Base-by-base conservation (phyloP, 106 monocot genomes). In the Dendrobium catenatum region DNA sequence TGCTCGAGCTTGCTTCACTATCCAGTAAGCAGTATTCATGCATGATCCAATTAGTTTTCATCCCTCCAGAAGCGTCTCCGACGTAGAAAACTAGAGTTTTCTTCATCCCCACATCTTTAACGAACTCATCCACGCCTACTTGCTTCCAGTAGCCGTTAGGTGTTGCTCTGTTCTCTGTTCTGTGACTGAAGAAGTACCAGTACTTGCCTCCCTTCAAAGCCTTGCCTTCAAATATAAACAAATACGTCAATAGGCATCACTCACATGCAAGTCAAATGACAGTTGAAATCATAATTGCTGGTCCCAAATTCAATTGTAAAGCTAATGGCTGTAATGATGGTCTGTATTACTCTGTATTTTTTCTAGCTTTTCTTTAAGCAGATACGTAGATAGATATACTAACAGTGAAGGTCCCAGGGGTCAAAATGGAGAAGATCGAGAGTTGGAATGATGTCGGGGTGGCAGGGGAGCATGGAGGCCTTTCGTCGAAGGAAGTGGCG, bases 351-450 rank as follows among this genome's bases (percentile, higher is more conserved):
- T 56, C 13, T 56, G 8, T 61, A 22, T 22, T 61, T 22, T n/a
- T 37, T 37, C 3, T 37, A 37, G 37, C 1, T 0, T 37, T 37
- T 37, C 37, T 37, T 37, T 37, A 37, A 37, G 37, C 37, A 37
- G 5, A 61, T n/a, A 29, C 6, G 40, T 22, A 20, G 26, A 55
- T 7, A 59, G 9, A 79, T 31, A 7, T 19, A 42, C 83, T 55
- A 11, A 96, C 96, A 90, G 72, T 82, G 81, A 73, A 96, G 87
- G 26, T 93, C 90, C 96, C 96, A 96, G 51, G 96, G 96, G 79
- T 96, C 90, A 19, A 80, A 80, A 44, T 31, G 80, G 68, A 68
- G 80, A 76, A 88, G 87, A 76, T 88, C 87, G 18, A 96, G 77
- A 59, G 84, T 91, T 26, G 96, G 96, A 78, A 96, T 90, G 91